Evolutionary conservation across 768 basidiomycete genomes (phyloP).

Genomic region (Filobasidium wieringae): DNA sequence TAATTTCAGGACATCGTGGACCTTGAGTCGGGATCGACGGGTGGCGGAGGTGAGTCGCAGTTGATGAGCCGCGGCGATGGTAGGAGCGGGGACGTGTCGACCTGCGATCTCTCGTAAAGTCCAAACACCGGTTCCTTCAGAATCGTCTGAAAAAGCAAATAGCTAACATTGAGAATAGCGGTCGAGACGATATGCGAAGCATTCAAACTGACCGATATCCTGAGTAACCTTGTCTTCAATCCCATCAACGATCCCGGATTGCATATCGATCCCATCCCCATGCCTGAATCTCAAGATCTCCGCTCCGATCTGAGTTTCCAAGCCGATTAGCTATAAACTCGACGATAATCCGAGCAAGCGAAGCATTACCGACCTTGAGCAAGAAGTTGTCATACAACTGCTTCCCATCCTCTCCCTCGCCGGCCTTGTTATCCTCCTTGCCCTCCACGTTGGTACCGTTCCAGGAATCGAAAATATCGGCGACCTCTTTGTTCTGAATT

Average conservation of each 20-base stretch:
- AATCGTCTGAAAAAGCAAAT: not conserved
- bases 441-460: slow-evolving; percentile 10
- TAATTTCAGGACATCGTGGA: slow-evolving; percentile 27
- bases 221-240: slow-evolving; percentile 39
- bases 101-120: slow-evolving; percentile 32
- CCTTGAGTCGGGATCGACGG: slow-evolving; percentile 27
- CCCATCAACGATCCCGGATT: slow-evolving; percentile 34
- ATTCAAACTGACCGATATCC: slow-evolving; percentile 24
- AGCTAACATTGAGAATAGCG: not conserved
- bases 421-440: not conserved
- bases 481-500: slow-evolving; percentile 30
- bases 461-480: slow-evolving; percentile 33
- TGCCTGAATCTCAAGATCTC: slow-evolving; percentile 30
- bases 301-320: slow-evolving; percentile 20
- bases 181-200: not conserved
- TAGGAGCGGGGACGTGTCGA: slow-evolving; percentile 36
- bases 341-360: not conserved
- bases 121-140: slow-evolving; percentile 33
- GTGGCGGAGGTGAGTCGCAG: slow-evolving; percentile 35
- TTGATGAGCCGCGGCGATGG: slow-evolving; percentile 36
- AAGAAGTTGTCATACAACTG: slow-evolving; percentile 34
- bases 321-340: not conserved
- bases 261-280: slow-evolving; percentile 30
- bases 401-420: slow-evolving; percentile 10
- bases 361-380: slow-evolving; percentile 9